phyloP scores from a whole-genome alignment of 2,329 filamentous ascomycete genomes.

The Neurospora crassa region DNA sequence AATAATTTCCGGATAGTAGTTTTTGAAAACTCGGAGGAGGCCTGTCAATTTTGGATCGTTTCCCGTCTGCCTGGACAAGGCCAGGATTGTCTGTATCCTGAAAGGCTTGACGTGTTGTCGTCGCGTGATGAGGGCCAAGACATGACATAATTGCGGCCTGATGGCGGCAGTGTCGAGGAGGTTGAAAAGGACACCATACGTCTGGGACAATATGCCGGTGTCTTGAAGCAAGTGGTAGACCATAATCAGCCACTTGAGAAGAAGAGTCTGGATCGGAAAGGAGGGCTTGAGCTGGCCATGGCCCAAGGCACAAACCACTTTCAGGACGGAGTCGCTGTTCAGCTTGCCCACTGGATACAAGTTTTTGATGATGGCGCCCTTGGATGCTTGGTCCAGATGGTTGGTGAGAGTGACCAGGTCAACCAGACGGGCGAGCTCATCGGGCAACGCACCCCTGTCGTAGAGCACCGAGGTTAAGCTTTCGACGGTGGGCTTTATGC shows the following conservation, averaged over 20 bases:
- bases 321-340: conserved; percentile 49
- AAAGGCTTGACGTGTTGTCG: conserved; percentile 78
- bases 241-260: conserved; percentile 72
- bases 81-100: conserved; percentile 66
- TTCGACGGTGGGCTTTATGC: conserved; percentile 55
- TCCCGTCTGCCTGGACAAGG: conserved; percentile 49
- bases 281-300: conserved; percentile 69
- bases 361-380: conserved; percentile 59
- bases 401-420: conserved; percentile 57
- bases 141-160: conserved; percentile 58
- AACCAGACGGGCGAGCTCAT: conserved; percentile 52
- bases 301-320: conserved; percentile 63
- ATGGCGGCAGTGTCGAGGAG: conserved; percentile 72
- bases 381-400: conserved; percentile 66
- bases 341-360: conserved; percentile 65
- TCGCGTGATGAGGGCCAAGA: conserved; percentile 69
- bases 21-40: conserved; percentile 74
- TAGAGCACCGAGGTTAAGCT: conserved; percentile 53
- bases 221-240: conserved; percentile 63
- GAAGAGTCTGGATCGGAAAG: conserved; percentile 56
- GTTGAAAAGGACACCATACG: conserved; percentile 72
- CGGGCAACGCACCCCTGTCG: conserved; percentile 54
- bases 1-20: conserved; percentile 85
- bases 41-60: conserved; percentile 68
- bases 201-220: conserved; percentile 51